Base-by-base conservation (phyloP, 1,284 basidiomycete genomes). In the Chiua sp. region DNA sequence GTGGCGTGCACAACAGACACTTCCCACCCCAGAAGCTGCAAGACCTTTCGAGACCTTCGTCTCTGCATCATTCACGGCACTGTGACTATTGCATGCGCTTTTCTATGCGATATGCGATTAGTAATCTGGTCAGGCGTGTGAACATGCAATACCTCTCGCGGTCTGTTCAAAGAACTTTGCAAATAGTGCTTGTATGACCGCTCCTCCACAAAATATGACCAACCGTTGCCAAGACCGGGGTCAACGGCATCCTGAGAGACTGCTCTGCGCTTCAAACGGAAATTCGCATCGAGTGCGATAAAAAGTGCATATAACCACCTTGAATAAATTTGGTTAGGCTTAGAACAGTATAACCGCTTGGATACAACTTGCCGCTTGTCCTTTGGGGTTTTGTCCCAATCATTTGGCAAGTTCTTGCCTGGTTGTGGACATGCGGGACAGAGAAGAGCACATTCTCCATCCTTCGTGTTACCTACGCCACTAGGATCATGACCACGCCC, bases 361-460 rank as follows among this genome's bases (percentile, higher is more conserved):
- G 6, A 32, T 32, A 10, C 10, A 10, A 32, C 35, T 35, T 35
- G 15, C 35, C 15, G 12, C 15, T 35, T 11, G 15, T 58, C 23
- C 22, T 46, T 33, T 0, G 51, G 47, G 2, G 6, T 42, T 1
- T 54, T 46, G 5, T 50, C 32, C 55, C 55, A 60, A 20, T 54
- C 20, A 3, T 49, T 20, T 0, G 57, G 60, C 1, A 62, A 20
- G 22, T 62, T 62, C 13, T 35, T 62, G 2, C 48, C 54, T 2
- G 60, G 57, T 0, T 62, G 60, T 1, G 57, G 58, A 11, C 60
- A 62, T 2, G 60, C 54, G 3, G 54, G 60, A 30, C 60, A 62
- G 0, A 60, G 6, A 0, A 62, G 26, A 1, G 6, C 8, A 23
- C 57, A 62, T 2, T 56, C 20, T 0, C 54, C 57, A 26, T 49